These are phyloP conservation scores for Nemania diffusa DNA, from an alignment of 2,329 filamentous ascomycete genomes.

Conservation along the genomic window DNA sequence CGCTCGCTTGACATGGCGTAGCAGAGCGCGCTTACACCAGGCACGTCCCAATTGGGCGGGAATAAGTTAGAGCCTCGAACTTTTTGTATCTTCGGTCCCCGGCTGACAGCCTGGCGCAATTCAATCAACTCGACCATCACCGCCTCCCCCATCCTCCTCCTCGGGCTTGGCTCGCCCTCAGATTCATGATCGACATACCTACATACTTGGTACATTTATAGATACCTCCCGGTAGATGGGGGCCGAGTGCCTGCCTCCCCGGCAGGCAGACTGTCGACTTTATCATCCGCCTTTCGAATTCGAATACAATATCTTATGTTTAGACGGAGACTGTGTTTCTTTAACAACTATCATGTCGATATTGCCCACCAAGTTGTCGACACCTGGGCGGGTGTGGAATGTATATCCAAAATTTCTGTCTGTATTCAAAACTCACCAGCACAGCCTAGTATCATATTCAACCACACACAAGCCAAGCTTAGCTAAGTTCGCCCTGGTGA, in stretches of 20 bases:
- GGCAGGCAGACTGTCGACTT: constrained; percentile 18
- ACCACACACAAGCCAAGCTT: neutral
- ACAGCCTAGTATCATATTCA: neutral
- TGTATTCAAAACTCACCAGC: neutral
- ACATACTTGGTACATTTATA: neutral
- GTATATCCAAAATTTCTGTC: no score
- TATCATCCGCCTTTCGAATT: neutral
- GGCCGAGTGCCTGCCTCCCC: neutral
- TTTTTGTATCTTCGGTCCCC: constrained; percentile 11
- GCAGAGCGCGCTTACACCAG: neutral
- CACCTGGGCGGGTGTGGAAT: neutral
- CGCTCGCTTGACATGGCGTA: constrained; percentile 6
- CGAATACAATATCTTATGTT: constrained; percentile 1
- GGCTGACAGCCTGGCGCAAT: neutral
- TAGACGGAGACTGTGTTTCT: neutral
- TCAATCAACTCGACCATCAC: constrained; percentile 5
- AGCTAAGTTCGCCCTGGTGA: constrained; percentile 6
- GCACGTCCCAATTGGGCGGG: constrained; percentile 6
- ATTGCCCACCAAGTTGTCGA: constrained; percentile 9
- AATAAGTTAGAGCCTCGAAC: constrained; percentile 14
- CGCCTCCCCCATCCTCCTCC: constrained; percentile 3
- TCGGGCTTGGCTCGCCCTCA: neutral
- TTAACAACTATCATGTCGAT: neutral
- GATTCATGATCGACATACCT: constrained; percentile 18
- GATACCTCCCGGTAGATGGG: constrained; percentile 10